Base-by-base conservation (phyloP, 208 protist genomes). In the Chromosphaera perkinsii region DNA sequence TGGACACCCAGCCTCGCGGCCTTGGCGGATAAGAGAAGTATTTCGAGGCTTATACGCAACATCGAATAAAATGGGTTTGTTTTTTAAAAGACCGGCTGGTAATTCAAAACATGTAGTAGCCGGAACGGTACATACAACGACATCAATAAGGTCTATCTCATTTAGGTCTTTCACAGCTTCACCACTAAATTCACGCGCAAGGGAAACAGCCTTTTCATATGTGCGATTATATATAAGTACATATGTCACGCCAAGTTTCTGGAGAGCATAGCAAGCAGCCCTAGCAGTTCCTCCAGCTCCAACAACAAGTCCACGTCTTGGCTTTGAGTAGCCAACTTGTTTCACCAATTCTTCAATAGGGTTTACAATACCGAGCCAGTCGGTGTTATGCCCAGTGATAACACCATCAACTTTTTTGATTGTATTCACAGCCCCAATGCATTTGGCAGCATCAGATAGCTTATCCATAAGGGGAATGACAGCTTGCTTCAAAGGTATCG, bases 271-370 rank as follows among this genome's bases (percentile, higher is more conserved):
- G 31, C 7, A 56, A 3, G 75, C 75, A 4, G 75, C 75, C 3
- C 75, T 52, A 14, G 75, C 75, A 26, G 75, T 76, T 31, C 75
- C 75, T 2, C 75, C 75, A 0, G 65, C 75, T 22, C 75, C 75
- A 3, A 80, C 20, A 1, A 80, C 75, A n/a, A 80, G 52, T 24
- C n/a, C 74, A 27, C 3, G 20, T 4, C 35, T 9, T 22, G 20
- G 54, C 22, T 51, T 22, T 9, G 26, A 22, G 17, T 3, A 26
- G 20, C n/a, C 14, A 10, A 42, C 29, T 27, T 12, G n/a, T n/a
- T 33, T 33, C 42, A 59, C 7, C 3, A 10, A 20, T 9, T 5
- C 47, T 45, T 14, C 45, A 22, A 72, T 35, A 22, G 29, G 37
- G 42, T 65, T n/a, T 35, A 24, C n/a, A 3, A 78, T 74, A 32